Conservation (phyloP, 306 rosid species). For the Arachis stenosperma region DNA sequence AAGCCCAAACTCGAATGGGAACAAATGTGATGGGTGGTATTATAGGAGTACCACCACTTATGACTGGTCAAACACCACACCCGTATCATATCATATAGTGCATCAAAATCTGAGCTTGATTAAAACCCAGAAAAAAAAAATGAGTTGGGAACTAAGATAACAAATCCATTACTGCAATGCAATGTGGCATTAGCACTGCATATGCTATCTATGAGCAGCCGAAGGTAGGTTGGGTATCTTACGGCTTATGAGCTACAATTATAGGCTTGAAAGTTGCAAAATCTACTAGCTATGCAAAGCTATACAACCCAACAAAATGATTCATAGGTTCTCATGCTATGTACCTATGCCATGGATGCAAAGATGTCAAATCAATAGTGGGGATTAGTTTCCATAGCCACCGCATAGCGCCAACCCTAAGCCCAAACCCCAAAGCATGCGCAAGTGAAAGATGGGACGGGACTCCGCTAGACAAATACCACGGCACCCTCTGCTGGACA, state of each 20-base stretch:
- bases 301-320: not conserved
- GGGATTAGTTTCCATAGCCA: not conserved
- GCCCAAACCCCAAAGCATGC: constrained; percentile 32
- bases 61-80: constrained; percentile 55
- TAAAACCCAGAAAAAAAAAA: not conserved
- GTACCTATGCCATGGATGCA: not conserved
- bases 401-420: not conserved
- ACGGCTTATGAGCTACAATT: not conserved
- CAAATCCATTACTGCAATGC: not conserved
- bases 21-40: constrained; percentile 31
- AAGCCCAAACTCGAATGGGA: constrained; percentile 43
- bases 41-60: constrained; percentile 26
- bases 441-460: constrained; percentile 39
- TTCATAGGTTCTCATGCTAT: not conserved
- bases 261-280: constrained; percentile 13
- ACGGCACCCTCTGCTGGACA: constrained; percentile 42
- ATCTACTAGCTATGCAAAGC: not conserved
- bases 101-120: constrained; percentile 36
- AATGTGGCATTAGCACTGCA: not conserved
- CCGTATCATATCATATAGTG: constrained; percentile 39
- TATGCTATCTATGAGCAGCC: not conserved
- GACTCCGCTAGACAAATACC: constrained; percentile 30
- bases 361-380: constrained; percentile 30
- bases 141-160: not conserved
- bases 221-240: not conserved